Conservation (phyloP, 108 stramenopile genomes). For the Skeletonema tropicum region DNA sequence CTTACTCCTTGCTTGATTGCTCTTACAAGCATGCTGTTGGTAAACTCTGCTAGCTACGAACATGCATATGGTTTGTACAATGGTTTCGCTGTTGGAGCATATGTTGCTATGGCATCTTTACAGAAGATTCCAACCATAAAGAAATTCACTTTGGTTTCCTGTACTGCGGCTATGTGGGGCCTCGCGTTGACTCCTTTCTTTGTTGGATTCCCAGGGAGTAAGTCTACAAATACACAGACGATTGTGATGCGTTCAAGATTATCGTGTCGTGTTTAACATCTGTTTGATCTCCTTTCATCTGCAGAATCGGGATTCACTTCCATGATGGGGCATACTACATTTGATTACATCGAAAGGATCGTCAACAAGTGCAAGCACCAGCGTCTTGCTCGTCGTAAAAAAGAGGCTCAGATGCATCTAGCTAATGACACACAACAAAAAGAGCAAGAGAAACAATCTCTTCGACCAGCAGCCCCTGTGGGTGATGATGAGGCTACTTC, state of each 20-base stretch:
- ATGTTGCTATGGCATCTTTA: slow-evolving; percentile 58
- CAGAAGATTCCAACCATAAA: slow-evolving; percentile 51
- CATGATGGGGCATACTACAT: slow-evolving; percentile 53
- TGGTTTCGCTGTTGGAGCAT: slow-evolving; percentile 59
- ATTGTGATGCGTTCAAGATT: background rate
- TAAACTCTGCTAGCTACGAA: slow-evolving; percentile 41
- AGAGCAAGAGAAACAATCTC: slow-evolving; percentile 16
- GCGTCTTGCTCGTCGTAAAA: background rate
- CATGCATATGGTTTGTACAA: slow-evolving; percentile 52
- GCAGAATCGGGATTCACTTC: slow-evolving; percentile 58
- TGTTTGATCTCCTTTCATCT: background rate
- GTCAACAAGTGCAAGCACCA: background rate
- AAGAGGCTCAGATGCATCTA: slow-evolving; percentile 5
- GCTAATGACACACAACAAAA: background rate
- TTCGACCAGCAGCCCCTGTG: background rate
- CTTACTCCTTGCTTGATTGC: slow-evolving; percentile 39
- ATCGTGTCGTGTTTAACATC: background rate
- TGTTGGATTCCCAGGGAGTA: slow-evolving; percentile 59
- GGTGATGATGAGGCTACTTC: background rate
- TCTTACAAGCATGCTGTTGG: slow-evolving; percentile 44
- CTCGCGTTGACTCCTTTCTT: slow-evolving; percentile 53
- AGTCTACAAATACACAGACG: background rate
- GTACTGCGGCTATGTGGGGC: slow-evolving; percentile 49
- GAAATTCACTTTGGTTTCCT: slow-evolving; percentile 38
- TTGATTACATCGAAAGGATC: slow-evolving; percentile 14